Conservation (phyloP, 2,329 filamentous ascomycete species). For the Pseudogymnoascus sp. region DNA sequence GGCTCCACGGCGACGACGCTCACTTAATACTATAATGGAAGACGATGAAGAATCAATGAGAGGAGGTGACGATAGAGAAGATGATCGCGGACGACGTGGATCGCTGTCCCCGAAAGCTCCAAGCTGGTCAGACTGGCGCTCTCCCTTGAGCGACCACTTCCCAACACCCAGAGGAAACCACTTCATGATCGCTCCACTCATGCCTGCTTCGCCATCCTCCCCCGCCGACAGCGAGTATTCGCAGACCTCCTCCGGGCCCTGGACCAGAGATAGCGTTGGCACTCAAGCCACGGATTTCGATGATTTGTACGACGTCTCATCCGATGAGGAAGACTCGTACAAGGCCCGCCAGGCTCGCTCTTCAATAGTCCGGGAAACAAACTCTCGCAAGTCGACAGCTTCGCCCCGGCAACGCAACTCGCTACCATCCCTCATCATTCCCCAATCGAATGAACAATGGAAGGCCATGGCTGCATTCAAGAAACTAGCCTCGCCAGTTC, state of each 20-base stretch:
- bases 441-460: constrained; percentile 37
- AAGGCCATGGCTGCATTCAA: constrained; percentile 42
- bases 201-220: constrained; percentile 53
- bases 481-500: constrained; percentile 51
- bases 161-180: constrained; percentile 64
- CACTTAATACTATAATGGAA: constrained; percentile 61
- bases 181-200: constrained; percentile 56
- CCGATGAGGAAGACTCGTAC: constrained; percentile 63
- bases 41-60: constrained; percentile 37
- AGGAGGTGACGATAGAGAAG: constrained; percentile 27
- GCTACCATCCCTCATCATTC: constrained; percentile 48
- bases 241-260: constrained; percentile 50
- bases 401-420: constrained; percentile 24
- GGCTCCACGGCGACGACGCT: constrained; percentile 44
- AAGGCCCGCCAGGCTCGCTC: constrained; percentile 41
- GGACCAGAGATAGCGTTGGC: constrained; percentile 56
- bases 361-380: constrained; percentile 20
- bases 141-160: constrained; percentile 52
- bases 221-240: constrained; percentile 50
- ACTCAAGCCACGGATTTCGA: constrained; percentile 71
- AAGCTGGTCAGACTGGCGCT: constrained; percentile 30
- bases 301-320: constrained; percentile 74
- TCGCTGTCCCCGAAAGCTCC: constrained; percentile 33
- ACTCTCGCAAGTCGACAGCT: constrained; percentile 29
- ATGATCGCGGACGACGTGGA: constrained; percentile 30